Base-by-base conservation (phyloP, 2,329 filamentous ascomycete genomes). In the Tolypocladium inflatum region DNA sequence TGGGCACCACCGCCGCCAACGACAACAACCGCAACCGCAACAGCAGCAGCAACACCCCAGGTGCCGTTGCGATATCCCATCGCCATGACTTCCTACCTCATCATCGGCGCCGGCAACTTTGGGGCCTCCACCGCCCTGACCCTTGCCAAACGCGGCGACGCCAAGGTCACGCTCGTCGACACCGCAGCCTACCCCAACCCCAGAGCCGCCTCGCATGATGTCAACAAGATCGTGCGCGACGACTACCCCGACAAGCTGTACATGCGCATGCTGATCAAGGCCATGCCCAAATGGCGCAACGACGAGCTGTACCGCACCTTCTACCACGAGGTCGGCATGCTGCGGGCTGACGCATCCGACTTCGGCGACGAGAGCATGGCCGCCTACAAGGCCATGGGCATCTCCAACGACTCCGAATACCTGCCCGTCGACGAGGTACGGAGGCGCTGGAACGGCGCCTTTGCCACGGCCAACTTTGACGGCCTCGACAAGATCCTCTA, bases 321-420 rank as follows among this genome's bases (percentile, higher is more conserved):
- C 61, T 86, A 84, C 65, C 80, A 85, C 64, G 76, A 80, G 62
- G 81, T 81, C 0, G 83, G 84, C 11, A 83, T 83, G 81, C 66
- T 75, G 7, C 67, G 74, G 39, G 73, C 68, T 11, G 74, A 76
- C 57, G 59, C 67, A 1, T 69, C 68, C 35, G 73, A 78, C 52
- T 74, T 82, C 58, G 77, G 78, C 2, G 64, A 70, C 21, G 70
- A 75, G 41, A 70, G 84, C 53, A 64, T 81, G 1, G 63, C 73
- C 4, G 69, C 71, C 0, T 70, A 75, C 64, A 63, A 66, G 58
- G 62, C 65, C 19, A 66, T 71, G 57, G 71, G 70, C 30, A 71
- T 80, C 42, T 63, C 70, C 39, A 77, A 80, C 54, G 62, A 68
- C 11, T 72, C 73, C 5, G 65, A 67, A 57, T 71, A 72, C 62